phyloP scores from a whole-genome alignment of 495 filamentous ascomycete genomes.

The Talaromyces adpressus region DNA sequence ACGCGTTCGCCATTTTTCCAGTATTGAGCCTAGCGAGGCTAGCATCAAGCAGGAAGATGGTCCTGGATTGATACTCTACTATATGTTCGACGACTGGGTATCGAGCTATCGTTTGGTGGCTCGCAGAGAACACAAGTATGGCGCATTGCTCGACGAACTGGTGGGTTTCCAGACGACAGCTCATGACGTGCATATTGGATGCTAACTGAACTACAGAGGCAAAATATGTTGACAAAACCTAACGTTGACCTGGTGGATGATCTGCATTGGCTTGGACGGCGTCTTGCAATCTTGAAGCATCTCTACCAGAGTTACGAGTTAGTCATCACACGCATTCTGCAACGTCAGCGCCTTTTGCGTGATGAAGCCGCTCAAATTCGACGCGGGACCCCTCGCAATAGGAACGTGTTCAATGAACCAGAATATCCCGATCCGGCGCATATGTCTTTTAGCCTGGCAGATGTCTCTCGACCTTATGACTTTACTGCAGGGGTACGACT shows the following conservation, averaged over 20 bases:
- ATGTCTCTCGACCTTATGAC: conserved; percentile 15
- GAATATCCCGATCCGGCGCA: conserved; percentile 24
- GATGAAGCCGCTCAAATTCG: conserved; percentile 19
- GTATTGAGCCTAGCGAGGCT: conserved; percentile 21
- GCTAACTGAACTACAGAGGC: conserved; percentile 29
- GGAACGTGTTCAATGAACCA: conserved; percentile 20
- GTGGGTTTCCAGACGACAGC: conserved; percentile 27
- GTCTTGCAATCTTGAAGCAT: conserved; percentile 61
- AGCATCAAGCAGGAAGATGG: conserved; percentile 51
- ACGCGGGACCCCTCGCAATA: conserved; percentile 15
- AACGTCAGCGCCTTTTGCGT: conserved; percentile 40
- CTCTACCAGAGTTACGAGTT: conserved; percentile 74
- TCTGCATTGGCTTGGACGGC: conserved; percentile 64
- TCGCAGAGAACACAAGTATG: conserved; percentile 54
- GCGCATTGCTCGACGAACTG: conserved; percentile 46
- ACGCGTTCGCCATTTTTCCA: conserved; percentile 37
- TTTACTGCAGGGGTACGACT: conserved; percentile 49
- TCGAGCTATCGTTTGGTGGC: conserved; percentile 59
- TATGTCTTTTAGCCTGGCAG: conserved; percentile 20
- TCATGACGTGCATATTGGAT: background rate
- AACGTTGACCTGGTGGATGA: conserved; percentile 58
- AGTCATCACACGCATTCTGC: conserved; percentile 66
- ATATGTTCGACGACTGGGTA: conserved; percentile 83
- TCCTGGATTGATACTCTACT: conserved; percentile 74
- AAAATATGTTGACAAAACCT: conserved; percentile 52